Evolutionary conservation across 768 basidiomycete species (phyloP).

Genomic region (Psilocybe sp.): DNA sequence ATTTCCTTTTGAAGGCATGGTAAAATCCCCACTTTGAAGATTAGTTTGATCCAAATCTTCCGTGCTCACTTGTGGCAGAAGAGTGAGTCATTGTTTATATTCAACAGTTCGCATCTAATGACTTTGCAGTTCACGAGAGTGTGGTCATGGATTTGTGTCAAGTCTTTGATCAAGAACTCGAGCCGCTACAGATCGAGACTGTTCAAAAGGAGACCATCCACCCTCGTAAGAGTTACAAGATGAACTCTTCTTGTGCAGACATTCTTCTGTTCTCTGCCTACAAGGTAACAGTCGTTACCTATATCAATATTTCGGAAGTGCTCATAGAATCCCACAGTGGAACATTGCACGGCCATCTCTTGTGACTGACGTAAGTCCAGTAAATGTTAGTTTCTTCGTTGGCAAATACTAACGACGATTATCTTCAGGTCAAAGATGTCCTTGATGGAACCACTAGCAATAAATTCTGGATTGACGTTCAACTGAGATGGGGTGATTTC

Average conservation of each 20-base stretch:
- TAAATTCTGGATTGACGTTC: slow-evolving; percentile 98
- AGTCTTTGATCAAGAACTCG: slow-evolving; percentile 98
- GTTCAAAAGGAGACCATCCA: slow-evolving; percentile 99
- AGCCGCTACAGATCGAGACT: slow-evolving; percentile 97
- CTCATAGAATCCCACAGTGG: slow-evolving; percentile 57
- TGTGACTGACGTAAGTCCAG: slow-evolving; percentile 75
- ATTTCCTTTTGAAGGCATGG: slow-evolving; percentile 65
- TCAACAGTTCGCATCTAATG: not conserved
- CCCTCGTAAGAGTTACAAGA: slow-evolving; percentile 99
- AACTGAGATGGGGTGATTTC: slow-evolving; percentile 96
- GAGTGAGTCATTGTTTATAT: slow-evolving; percentile 54
- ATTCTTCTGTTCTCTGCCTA: slow-evolving; percentile 95
- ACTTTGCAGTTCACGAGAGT: slow-evolving; percentile 74
- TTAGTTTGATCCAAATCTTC: slow-evolving; percentile 99
- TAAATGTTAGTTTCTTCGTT: not conserved
- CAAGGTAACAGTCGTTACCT: slow-evolving; percentile 42
- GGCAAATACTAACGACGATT: not conserved
- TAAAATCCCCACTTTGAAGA: slow-evolving; percentile 97
- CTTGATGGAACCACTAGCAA: slow-evolving; percentile 97
- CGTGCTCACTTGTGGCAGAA: slow-evolving; percentile 99
- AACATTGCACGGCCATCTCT: slow-evolving; percentile 96
- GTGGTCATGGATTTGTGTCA: slow-evolving; percentile 97
- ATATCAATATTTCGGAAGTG: not conserved
- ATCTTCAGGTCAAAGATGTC: slow-evolving; percentile 83
- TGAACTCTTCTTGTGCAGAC: slow-evolving; percentile 99